Conservation (phyloP, 495 filamentous ascomycete genomes). For the Cladorrhinum samala region DNA sequence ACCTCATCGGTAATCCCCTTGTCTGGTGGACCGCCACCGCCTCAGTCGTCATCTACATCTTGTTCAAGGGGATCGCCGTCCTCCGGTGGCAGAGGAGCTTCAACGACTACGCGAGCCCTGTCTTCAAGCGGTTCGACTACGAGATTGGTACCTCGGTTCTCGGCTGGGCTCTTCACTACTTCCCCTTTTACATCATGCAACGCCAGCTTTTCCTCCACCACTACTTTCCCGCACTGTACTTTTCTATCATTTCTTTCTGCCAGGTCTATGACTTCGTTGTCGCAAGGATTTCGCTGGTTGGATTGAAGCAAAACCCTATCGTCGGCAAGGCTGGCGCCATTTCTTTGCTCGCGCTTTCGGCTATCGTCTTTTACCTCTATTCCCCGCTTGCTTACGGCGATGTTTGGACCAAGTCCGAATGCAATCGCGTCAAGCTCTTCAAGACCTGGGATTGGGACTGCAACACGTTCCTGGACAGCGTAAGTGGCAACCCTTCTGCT, state of each 20-base stretch:
- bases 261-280: constrained; percentile 83
- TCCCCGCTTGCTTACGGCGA: constrained; percentile 90
- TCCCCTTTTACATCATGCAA: constrained; percentile 95
- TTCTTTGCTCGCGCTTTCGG: constrained; percentile 62
- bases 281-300: constrained; percentile 58
- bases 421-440: constrained; percentile 81
- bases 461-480: constrained; percentile 80
- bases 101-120: constrained; percentile 71
- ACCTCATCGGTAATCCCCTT: constrained; percentile 90
- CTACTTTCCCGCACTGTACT: constrained; percentile 87
- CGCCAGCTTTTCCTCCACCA: constrained; percentile 93
- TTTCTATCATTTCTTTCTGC: constrained; percentile 81
- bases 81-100: constrained; percentile 92
- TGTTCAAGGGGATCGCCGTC: constrained; percentile 82
- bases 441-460: constrained; percentile 95
- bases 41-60: constrained; percentile 69
- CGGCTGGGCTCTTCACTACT: constrained; percentile 92
- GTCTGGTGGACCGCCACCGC: constrained; percentile 89
- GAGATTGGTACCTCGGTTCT: constrained; percentile 87
- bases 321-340: constrained; percentile 66
- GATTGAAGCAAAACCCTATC: constrained; percentile 62
- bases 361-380: constrained; percentile 75
- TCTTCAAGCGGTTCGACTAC: constrained; percentile 95
- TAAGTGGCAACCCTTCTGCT: constrained; percentile 50
- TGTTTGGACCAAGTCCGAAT: constrained; percentile 82